Base-by-base conservation (phyloP, 2,329 filamentous ascomycete species). In the Madurella mycetomatis region DNA sequence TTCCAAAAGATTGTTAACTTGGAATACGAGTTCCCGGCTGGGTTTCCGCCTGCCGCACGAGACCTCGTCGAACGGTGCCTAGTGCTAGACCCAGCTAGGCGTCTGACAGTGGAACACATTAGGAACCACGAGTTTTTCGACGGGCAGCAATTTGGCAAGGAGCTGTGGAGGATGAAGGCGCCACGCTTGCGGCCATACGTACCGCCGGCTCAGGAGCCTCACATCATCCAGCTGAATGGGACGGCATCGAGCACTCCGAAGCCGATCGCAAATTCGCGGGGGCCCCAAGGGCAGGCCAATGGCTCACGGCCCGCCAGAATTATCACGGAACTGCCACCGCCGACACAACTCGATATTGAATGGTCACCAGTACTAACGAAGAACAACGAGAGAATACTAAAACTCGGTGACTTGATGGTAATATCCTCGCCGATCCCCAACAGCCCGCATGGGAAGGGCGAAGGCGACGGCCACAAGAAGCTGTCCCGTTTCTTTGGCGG, bases 1-100 rank as follows among this genome's bases (percentile, higher is more conserved):
- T 99, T 99, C 67, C 94, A 99, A 70, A 99, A 97, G 72, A 99
- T 99, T 67, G 90, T 99, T 50, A 87, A 82, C 32, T 78, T 99
- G 42, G 92, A 99, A 51, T 99, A 97, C 68, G 87, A 92, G 44
- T 99, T 97, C 60, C 94, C 94, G 0, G 73, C 83, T 30, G 91
- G 90, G 1, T 99, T 99, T 64, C 94, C 94, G 1, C 76, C 85
- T 5, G 82, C 90, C 1, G 94, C 94, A 17, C 85, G 86, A 56
- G 94, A 99, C 70, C 77, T 99, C 15, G 86, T 99, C 1, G 92
- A 97, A 70, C 82, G 94, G 58, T 83, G 95, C 43, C 76, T 99
- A 13, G 92, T 99, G 1, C 76, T 96, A 39, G 94, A 99, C 62
- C 94, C 94, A 0, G 76, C 86, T 16, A 85, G 86, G 59, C 83